These are phyloP conservation scores for Colletotrichum zoysiae DNA, from an alignment of 2,329 filamentous ascomycete genomes.

Conservation along the genomic window DNA sequence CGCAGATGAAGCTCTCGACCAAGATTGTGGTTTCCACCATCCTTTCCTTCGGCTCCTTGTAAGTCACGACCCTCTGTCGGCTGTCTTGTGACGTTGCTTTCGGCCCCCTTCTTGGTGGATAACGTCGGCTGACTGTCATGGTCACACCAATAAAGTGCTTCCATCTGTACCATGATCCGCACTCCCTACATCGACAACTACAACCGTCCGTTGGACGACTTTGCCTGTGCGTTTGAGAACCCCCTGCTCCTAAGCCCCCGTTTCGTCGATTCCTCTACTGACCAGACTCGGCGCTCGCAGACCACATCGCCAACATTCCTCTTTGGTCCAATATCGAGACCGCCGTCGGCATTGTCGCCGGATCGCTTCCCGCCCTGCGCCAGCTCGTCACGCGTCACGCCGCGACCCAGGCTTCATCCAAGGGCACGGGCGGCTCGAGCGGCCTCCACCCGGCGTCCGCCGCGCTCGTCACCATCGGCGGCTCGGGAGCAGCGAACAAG, in stretches of 20 bases:
- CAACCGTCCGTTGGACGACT: slow-evolving; percentile 40
- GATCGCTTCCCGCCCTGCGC: slow-evolving; percentile 41
- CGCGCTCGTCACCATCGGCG: slow-evolving; percentile 40
- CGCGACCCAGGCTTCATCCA: neutral
- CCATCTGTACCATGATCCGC: slow-evolving; percentile 43
- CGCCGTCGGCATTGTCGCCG: slow-evolving; percentile 42
- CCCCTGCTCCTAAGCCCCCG: too few species aligned
- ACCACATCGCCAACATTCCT: slow-evolving; percentile 42
- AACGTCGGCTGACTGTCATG: neutral
- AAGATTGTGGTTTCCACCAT: slow-evolving; percentile 42
- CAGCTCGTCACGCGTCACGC: slow-evolving; percentile 26
- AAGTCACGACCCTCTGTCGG: slow-evolving; percentile 22
- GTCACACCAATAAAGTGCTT: slow-evolving; percentile 40
- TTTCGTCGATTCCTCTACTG: neutral
- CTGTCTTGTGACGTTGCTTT: too few species aligned
- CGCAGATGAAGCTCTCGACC: slow-evolving; percentile 47
- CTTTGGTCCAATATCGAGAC: slow-evolving; percentile 44
- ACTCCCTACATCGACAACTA: slow-evolving; percentile 44
- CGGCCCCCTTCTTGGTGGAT: neutral
- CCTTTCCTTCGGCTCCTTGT: slow-evolving; percentile 45
- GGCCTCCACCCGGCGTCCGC: slow-evolving; percentile 13
- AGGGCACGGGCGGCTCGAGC: slow-evolving; percentile 21
- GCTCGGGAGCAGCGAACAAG: slow-evolving; percentile 33
- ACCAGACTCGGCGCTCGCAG: slow-evolving; percentile 24
- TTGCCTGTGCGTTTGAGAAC: slow-evolving; percentile 38